A percentile compares a stretch with the other conserved stretches of the same genome.
Conservation (phyloP, 1,139 yeast species). For the Scheffersomyces lignicola region DNA sequence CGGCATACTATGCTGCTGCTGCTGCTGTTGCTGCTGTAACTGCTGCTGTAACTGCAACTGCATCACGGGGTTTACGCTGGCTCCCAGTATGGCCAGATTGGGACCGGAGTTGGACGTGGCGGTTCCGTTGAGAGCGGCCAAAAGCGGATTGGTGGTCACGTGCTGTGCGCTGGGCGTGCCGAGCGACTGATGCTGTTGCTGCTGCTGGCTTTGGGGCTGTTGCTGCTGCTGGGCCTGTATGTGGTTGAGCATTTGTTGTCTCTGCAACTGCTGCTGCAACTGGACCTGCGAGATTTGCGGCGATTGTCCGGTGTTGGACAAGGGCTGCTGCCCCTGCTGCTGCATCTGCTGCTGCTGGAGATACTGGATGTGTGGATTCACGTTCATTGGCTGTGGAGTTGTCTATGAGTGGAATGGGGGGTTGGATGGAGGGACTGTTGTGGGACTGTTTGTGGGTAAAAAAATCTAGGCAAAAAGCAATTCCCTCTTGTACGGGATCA, state of each 20-base stretch:
- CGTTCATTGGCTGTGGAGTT: conserved; percentile 23
- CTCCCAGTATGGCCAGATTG: conserved; percentile 6
- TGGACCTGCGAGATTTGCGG: conserved; percentile 43
- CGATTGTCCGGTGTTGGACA: conserved; percentile 27
- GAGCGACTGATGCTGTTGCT: conserved; percentile 23
- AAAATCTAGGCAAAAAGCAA: too few species aligned
- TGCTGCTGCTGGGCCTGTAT: conserved; percentile 25
- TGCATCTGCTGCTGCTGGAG: conserved; percentile 37
- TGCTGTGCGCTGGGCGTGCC: conserved; percentile 23
- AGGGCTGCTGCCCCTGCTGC: conserved; percentile 28
- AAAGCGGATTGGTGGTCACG: conserved; percentile 33
- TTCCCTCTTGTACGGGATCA: too few species aligned
- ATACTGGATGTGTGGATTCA: conserved; percentile 47
- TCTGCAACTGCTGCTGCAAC: conserved; percentile 41
- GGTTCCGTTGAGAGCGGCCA: conserved; percentile 37
- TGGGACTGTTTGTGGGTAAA: too few species aligned
- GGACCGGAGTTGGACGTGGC: conserved; percentile 15
- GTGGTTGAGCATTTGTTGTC: conserved; percentile 39
- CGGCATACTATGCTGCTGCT: conserved; percentile 17
- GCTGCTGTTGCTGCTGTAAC: conserved; percentile 21
- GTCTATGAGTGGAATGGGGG: too few species aligned
- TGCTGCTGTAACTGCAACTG: conserved; percentile 33
- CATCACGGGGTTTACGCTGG: conserved; percentile 27
- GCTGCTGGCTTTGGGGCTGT: conserved; percentile 25
- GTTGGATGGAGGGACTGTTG: not conserved